phyloP scores from a whole-genome alignment of 768 basidiomycete species.

The Termitomyces sp. region DNA sequence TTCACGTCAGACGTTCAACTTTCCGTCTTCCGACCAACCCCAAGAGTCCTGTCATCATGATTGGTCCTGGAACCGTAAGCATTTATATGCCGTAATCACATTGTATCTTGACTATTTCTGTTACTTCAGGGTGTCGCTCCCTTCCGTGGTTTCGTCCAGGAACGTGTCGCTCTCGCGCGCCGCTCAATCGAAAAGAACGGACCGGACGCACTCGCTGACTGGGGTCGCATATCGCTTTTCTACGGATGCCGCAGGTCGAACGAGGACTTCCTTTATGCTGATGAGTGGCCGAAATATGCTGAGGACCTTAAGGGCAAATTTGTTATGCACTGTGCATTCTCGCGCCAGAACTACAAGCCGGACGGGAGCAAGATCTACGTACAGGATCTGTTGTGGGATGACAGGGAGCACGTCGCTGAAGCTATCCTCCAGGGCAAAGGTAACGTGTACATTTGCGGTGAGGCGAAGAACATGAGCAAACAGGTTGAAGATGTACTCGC shows the following conservation, averaged over 20 bases:
- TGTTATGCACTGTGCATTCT: constrained; percentile 85
- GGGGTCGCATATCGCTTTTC: constrained; percentile 93
- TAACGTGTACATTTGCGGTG: constrained; percentile 97
- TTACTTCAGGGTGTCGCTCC: constrained; percentile 87
- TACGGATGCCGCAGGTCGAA: constrained; percentile 90
- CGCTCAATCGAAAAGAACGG: constrained; percentile 96
- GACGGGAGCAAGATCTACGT: constrained; percentile 98
- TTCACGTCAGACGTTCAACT: constrained; percentile 94
- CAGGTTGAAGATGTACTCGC: constrained; percentile 89
- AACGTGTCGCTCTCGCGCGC: constrained; percentile 93
- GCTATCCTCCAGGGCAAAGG: constrained; percentile 93
- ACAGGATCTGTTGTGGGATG: constrained; percentile 94
- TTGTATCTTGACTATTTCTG: constrained; percentile 11
- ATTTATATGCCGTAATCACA: constrained; percentile 16
- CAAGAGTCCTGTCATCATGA: constrained; percentile 98
- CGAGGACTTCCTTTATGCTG: constrained; percentile 91
- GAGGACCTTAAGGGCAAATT: constrained; percentile 92
- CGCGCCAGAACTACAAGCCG: constrained; percentile 84
- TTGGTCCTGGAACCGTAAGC: constrained; percentile 95
- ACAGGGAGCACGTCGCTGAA: constrained; percentile 77
- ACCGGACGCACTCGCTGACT: constrained; percentile 87
- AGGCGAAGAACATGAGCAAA: constrained; percentile 95
- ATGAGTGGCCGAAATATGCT: constrained; percentile 90
- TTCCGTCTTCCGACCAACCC: constrained; percentile 98
- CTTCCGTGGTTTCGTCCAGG: constrained; percentile 98